Evolutionary conservation across 2,329 filamentous ascomycete species (phyloP), one percentile per base, ranked within the genome.

Genomic region (Hawksworthiomyces lignivorus): DNA sequence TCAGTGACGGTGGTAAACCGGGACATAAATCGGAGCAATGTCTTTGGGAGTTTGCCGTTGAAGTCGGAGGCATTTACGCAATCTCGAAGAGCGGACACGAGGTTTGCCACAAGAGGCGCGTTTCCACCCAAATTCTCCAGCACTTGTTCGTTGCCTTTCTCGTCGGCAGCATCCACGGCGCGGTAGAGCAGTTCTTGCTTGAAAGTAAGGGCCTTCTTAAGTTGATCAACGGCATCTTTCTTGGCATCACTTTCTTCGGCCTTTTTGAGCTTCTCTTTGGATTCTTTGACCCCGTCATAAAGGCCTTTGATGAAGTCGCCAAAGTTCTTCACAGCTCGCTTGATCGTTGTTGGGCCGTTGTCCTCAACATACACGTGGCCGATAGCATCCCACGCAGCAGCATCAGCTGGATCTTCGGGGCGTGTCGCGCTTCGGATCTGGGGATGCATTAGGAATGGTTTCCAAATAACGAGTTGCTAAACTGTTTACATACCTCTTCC

Each of bases 1-100:
- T 72, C 71, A 45, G 79, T 82, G 28, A 73, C 70, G 44, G 80
- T 81, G 27, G 73, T 77, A 44, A 79, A 77, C 42, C 71, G 63
- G 5, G 77, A 72, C 57, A 87, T 71, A 24, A 85, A 67, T 39
- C 73, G 64, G 15, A 80, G 63, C n/a, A 75, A 60, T 15, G 70
- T 68, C 49, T 74, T 73, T n/a, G 73, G 67, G 12, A 76, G 57
- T 47, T 69, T 67, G 7, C 72, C 70, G 21, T 66, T 67, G 51
- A 70, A 75, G 51, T 78, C 72, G 37, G 64, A 60, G 3, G 62
- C 59, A 47, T 73, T 71, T 48, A 72, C 72, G 46, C 70, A 76
- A 41, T 71, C 66, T 35, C 74, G 73, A 42, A 80, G 59, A 10
- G 67, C 65, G 44, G 72, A 72, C 37, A 73, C 69, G 36, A 81